These are phyloP conservation scores for Eucalyptus cloeziana DNA, from an alignment of 345 rosid genomes.

Conservation along the genomic window DNA sequence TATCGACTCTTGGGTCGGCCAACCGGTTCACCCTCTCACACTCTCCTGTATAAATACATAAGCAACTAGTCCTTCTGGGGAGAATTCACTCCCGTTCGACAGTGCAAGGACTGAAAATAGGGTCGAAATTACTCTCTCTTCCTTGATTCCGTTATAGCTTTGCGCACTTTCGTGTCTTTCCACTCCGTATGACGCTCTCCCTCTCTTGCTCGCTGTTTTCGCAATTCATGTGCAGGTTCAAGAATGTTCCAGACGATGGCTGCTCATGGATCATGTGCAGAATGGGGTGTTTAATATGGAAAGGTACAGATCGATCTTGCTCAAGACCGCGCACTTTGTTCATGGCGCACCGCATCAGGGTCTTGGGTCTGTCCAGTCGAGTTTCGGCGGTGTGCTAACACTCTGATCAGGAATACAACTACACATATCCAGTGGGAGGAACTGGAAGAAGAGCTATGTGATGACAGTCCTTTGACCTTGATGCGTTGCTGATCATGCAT, in stretches of 20 bases:
- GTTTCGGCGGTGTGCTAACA: not conserved
- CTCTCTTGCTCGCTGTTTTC: not conserved
- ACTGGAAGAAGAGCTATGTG: not conserved
- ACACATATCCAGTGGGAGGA: not conserved
- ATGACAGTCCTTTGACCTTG: not conserved
- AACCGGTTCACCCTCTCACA: not conserved
- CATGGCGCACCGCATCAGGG: slow-evolving; percentile 4
- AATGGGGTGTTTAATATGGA: not conserved
- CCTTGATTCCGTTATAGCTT: not conserved
- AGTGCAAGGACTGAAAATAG: not conserved
- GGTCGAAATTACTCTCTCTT: not conserved
- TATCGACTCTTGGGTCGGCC: not conserved
- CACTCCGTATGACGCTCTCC: not conserved
- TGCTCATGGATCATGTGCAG: not conserved
- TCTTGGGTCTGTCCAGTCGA: not conserved
- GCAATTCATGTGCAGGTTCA: not conserved
- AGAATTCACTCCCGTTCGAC: not conserved
- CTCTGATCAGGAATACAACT: not conserved
- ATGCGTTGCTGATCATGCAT: slow-evolving; percentile 4
- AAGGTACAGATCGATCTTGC: not conserved
- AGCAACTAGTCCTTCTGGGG: not conserved
- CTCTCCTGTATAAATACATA: not conserved
- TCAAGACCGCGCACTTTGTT: slow-evolving; percentile 9
- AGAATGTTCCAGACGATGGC: not conserved
- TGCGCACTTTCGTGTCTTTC: not conserved